Percentiles rank a stretch among this genome's conserved stretches.
Conservation (phyloP, 2,329 filamentous ascomycete species). For the Ramichloridium luteum region DNA sequence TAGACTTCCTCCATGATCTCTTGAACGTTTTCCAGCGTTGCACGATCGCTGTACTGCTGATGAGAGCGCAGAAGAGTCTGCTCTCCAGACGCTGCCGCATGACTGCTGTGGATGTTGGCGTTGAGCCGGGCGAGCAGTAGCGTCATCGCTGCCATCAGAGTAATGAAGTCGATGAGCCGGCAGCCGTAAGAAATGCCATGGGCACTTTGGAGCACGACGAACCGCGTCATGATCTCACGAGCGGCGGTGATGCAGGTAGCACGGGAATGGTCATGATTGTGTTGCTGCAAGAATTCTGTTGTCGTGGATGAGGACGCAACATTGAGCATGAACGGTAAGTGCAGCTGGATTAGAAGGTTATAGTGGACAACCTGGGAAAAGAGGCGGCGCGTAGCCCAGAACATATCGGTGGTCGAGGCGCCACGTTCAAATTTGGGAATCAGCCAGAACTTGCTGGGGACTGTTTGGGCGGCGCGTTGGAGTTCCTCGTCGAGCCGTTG, state of each 20-base stretch:
- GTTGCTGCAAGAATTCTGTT: constrained; percentile 5
- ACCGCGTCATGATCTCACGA: constrained; percentile 29
- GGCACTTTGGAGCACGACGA: constrained; percentile 25
- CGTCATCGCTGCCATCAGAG: constrained; percentile 28
- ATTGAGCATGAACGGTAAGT: constrained; percentile 30
- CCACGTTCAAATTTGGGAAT: not conserved
- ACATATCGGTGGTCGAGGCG: not conserved
- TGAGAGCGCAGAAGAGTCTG: constrained; percentile 28
- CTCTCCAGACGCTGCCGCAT: constrained; percentile 14
- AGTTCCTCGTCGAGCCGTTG: not conserved
- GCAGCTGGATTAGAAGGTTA: constrained; percentile 29
- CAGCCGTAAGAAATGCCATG: constrained; percentile 23
- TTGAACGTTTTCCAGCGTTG: constrained; percentile 29
- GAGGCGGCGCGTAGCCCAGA: constrained; percentile 22
- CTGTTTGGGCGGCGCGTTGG: not conserved
- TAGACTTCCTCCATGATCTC: too few relatives aligned
- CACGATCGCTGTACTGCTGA: constrained; percentile 31
- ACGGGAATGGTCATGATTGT: constrained; percentile 23
- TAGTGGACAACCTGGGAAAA: constrained; percentile 28
- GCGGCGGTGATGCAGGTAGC: constrained; percentile 28
- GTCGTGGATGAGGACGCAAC: constrained; percentile 4
- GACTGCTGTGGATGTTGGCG: constrained; percentile 12
- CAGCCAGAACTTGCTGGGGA: not conserved
- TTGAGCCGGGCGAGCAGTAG: constrained; percentile 29
- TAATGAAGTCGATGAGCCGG: constrained; percentile 29